Conservation (phyloP, 345 rosid genomes). For the Leavenworthia alabamica region DNA sequence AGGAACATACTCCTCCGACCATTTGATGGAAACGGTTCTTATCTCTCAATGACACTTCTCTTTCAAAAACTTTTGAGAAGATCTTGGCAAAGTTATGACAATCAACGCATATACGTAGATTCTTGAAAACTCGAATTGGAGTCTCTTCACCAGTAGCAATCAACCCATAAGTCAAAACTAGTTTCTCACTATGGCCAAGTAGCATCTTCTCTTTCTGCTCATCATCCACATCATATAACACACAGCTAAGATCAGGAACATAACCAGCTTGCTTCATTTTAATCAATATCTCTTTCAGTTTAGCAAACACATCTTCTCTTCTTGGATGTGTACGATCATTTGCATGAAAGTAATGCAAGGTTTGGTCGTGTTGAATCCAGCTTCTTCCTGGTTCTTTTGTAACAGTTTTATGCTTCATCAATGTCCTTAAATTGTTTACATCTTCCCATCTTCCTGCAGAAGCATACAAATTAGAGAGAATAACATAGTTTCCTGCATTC, state of each 20-base stretch:
- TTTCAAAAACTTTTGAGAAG: constrained; percentile 46
- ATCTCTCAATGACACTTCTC: constrained; percentile 66
- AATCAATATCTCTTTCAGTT: constrained; percentile 44
- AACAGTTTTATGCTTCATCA: constrained; percentile 69
- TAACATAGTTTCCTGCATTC: constrained; percentile 75
- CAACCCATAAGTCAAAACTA: constrained; percentile 74
- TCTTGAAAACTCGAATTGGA: constrained; percentile 67
- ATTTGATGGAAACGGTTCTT: constrained; percentile 69
- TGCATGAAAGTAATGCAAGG: constrained; percentile 70
- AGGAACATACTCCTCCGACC: constrained; percentile 56
- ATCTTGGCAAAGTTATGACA: constrained; percentile 87
- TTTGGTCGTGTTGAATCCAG: constrained; percentile 71
- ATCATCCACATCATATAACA: constrained; percentile 72
- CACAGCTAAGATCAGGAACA: constrained; percentile 71
- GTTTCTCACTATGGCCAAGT: constrained; percentile 78
- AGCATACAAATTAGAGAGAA: constrained; percentile 80
- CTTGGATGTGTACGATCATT: constrained; percentile 74
- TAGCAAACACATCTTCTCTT: constrained; percentile 52
- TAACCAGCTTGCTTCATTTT: constrained; percentile 78
- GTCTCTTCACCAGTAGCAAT: constrained; percentile 42
- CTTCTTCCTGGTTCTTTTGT: constrained; percentile 83
- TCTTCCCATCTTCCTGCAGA: constrained; percentile 86
- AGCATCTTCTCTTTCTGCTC: constrained; percentile 91
- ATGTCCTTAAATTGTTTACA: constrained; percentile 47
- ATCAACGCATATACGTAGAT: constrained; percentile 75